Evolutionary conservation across 352 stramenopile genomes (phyloP).

Genomic region (Globisporangium lucens): DNA sequence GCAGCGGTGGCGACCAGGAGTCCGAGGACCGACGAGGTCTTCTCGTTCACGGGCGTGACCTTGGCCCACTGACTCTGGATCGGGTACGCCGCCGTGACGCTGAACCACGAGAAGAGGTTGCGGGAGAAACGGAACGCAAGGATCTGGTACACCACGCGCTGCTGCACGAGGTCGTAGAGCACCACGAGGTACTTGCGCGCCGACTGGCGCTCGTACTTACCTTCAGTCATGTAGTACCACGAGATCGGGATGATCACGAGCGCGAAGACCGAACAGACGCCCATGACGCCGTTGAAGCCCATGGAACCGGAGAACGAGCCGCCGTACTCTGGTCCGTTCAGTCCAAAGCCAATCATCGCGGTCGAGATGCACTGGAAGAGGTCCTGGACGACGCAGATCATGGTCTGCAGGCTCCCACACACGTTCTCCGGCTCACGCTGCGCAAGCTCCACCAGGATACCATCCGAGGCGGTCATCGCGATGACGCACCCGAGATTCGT

Average conservation of each 20-base stretch:
- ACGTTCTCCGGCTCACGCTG: conserved; percentile 50
- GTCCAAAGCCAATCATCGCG: no score
- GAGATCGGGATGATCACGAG: conserved; percentile 33
- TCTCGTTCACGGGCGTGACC: conserved; percentile 37
- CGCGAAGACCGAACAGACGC: conserved; percentile 30
- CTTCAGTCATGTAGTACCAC: conserved; percentile 55
- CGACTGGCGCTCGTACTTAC: conserved; percentile 22
- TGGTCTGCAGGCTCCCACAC: conserved; percentile 52
- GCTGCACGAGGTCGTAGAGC: conserved; percentile 53
- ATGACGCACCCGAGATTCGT: conserved; percentile 57
- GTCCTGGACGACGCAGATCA: conserved; percentile 37
- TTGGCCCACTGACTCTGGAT: conserved; percentile 45
- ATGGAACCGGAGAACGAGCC: conserved; percentile 44
- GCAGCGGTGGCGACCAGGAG: no score
- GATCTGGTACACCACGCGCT: conserved; percentile 50
- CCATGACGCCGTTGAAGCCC: conserved; percentile 52
- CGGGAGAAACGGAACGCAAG: conserved; percentile 40
- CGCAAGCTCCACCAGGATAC: conserved; percentile 53
- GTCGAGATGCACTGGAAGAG: no score
- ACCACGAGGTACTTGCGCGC: conserved; percentile 13
- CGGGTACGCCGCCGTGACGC: conserved; percentile 35
- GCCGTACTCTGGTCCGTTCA: conserved; percentile 29
- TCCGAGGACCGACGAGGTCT: no score
- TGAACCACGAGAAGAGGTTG: conserved; percentile 49
- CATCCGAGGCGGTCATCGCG: conserved; percentile 43